A percentile compares a stretch with the other conserved stretches of the same genome.
These are phyloP conservation scores for Petunia hybrid DNA, from an alignment of 305 asterid genomes.

Conservation along the genomic window DNA sequence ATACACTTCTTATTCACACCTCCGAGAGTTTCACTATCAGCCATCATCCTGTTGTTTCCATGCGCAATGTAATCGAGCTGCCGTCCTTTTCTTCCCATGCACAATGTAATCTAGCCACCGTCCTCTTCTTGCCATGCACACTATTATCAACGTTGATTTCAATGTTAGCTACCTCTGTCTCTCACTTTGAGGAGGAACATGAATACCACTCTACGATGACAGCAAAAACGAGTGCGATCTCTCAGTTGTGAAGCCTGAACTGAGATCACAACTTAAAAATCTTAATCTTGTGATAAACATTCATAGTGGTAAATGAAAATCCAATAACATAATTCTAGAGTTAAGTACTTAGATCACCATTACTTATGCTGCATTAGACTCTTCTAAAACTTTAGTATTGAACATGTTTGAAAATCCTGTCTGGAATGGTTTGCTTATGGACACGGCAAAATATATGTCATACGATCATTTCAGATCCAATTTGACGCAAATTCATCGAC, in stretches of 20 bases:
- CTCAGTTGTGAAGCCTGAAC: conserved; percentile 21
- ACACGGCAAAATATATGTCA: not conserved
- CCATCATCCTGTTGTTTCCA: not conserved
- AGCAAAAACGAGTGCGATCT: not conserved
- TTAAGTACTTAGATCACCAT: conserved; percentile 9
- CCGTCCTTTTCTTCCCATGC: not conserved
- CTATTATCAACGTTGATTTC: conserved; percentile 6
- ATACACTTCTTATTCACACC: not conserved
- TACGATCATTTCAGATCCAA: not conserved
- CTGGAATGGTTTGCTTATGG: not conserved
- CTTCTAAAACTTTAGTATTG: not conserved
- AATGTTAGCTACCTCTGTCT: not conserved
- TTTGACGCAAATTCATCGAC: not conserved
- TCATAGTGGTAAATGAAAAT: not conserved
- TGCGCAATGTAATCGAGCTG: not conserved
- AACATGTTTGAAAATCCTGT: not conserved
- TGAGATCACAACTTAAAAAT: not conserved
- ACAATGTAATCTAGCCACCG: not conserved
- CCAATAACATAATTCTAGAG: not conserved
- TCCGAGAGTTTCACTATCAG: not conserved
- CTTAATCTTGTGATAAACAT: conserved; percentile 6
- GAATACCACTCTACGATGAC: not conserved
- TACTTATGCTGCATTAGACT: not conserved
- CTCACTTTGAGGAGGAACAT: not conserved
- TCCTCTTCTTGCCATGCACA: not conserved